Base-by-base conservation (phyloP, 495 filamentous ascomycete genomes). In the Glonium stellatum region DNA sequence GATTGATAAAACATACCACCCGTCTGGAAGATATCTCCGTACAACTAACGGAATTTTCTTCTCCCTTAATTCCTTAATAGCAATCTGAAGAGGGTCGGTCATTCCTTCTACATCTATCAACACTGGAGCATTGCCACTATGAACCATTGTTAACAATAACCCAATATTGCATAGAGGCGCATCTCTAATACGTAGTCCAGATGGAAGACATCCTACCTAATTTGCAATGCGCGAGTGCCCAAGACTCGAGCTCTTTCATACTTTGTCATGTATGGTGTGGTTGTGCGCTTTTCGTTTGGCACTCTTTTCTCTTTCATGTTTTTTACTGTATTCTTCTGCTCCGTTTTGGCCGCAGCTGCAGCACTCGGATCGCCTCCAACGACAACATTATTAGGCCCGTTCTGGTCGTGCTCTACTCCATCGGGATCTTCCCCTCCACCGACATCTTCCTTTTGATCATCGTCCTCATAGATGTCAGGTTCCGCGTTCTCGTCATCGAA, bases 181-280 rank as follows among this genome's bases (percentile, higher is more conserved):
- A 18, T 49, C 13, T 10, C 52, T 25, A 10, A 23, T n/a, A 9
- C 19, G 13, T 9, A 41, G 35, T 59, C 19, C 19, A 18, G 21
- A 13, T 41, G 3, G 19, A 1, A n/a, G 52, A 74, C 3, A 25
- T 5, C 84, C 46, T 72, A 95, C 91, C 91, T 97, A 70, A 98
- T 98, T 76, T 98, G 93, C 69, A 96, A 71, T 41, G 93, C 95
- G 59, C 93, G 79, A 51, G 92, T 97, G 49, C 93, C 93, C 57
- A 98, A 77, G 57, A 98, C 88, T 66, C 93, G 84, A 52, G 93
- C 93, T 67, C 84, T 81, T 81, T 98, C 93, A 76, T 98, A 98
- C 76, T 98, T 98, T 66, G 93, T 98, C 91, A 98, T 95, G 79
- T 96, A 98, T 5, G 93, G 95, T 46, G 93, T 98, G 1, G 95